Base-by-base conservation (phyloP, 2,329 filamentous ascomycete genomes). In the Paecilomyces variotii region DNA sequence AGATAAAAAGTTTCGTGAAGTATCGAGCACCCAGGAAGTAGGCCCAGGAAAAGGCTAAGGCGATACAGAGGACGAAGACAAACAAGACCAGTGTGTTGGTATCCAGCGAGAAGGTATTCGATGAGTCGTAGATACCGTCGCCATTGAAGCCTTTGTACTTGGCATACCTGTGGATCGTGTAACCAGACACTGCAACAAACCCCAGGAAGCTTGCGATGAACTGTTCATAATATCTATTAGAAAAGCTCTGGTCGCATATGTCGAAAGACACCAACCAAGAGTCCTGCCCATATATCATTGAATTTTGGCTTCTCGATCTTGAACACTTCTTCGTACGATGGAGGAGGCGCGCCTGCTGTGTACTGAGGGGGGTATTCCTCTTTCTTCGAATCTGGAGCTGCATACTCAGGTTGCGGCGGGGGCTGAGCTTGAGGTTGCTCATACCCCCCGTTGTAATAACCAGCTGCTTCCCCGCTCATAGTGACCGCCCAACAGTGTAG, bases 1-100 rank as follows among this genome's bases (percentile, higher is more conserved):
- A 97, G 70, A 97, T 95, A 65, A 96, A 91, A 69, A 90, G 84
- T 76, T 94, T 95, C 2, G 92, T 91, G 64, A 93, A 93, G 53
- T 83, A 76, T 57, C 91, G 85, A 5, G 90, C 89, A 1, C 87
- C 73, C 74, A 85, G 84, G 66, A 97, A 85, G 71, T 97, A 97
- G 25, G 76, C 80, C 68, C 85, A 89, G 35, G 89, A 92, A 50
- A 96, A 78, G 1, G 90, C 81, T 25, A 92, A 80, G 4, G 91
- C 89, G 45, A 91, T 80, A 14, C 78, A 83, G 6, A 97, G 80
- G 6, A 89, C 84, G 70, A 95, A 92, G 34, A 84, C 81, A 72
- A 97, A 96, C 14, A 97, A 82, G 49, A 96, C 84, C 49, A 97
- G 80, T 0, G 91, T 96, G 73, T 95, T 95, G 53, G 88, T 90